Conservation (phyloP, 2,329 filamentous ascomycete species). For the Beauveria varroae region DNA sequence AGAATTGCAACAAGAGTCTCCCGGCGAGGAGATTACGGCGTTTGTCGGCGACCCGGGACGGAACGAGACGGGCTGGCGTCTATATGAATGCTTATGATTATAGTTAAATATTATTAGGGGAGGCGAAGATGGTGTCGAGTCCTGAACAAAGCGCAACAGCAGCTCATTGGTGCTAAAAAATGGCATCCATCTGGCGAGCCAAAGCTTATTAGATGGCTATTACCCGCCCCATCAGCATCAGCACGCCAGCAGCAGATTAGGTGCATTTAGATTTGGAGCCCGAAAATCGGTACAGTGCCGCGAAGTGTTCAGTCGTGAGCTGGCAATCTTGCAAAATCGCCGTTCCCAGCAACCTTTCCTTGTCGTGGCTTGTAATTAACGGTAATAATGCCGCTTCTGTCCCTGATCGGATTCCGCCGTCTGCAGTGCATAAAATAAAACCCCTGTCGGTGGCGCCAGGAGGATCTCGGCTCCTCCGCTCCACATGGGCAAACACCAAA, state of each 20-base stretch:
- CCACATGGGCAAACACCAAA: not conserved
- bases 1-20: too few relatives aligned
- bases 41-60: too few relatives aligned
- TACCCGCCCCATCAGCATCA: not conserved
- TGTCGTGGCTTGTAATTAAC: too few relatives aligned
- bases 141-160: not conserved
- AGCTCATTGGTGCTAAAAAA: slow-evolving; percentile 3
- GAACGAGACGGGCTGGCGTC: too few relatives aligned
- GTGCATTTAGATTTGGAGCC: not conserved
- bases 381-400: too few relatives aligned
- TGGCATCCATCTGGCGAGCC: too few relatives aligned
- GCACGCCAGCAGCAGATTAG: not conserved
- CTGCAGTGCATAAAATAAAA: not conserved
- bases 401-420: not conserved
- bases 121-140: too few relatives aligned
- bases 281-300: not conserved
- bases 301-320: not conserved
- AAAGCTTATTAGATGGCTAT: not conserved
- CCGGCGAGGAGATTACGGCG: too few relatives aligned
- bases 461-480: not conserved
- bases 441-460: not conserved
- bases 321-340: not conserved
- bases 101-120: too few relatives aligned
- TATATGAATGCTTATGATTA: too few relatives aligned
- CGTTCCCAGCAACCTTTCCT: not conserved